Conservation (phyloP, 495 filamentous ascomycete genomes). For the Penicillium salamii region DNA sequence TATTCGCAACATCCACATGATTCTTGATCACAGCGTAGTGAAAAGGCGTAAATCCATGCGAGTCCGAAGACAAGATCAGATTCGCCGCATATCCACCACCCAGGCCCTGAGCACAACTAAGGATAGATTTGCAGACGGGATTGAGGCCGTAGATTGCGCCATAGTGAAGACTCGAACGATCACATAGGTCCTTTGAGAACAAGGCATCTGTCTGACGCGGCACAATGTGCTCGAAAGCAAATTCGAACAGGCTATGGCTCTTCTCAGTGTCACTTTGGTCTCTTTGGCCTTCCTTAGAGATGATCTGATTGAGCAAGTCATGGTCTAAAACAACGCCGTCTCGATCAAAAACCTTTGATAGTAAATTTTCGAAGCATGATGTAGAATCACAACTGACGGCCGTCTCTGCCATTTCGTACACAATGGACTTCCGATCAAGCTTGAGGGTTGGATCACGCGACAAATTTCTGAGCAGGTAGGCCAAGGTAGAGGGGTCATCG, state of each 20-base stretch:
- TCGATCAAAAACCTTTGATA: background rate
- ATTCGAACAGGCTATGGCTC: background rate
- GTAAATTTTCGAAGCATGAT: background rate
- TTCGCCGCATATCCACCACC: background rate
- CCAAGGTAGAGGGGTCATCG: conserved; percentile 1
- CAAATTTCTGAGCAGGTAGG: background rate
- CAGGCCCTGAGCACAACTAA: background rate
- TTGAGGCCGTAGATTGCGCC: conserved; percentile 5
- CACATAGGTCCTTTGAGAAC: conserved; percentile 6
- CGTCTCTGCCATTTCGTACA: conserved; percentile 1
- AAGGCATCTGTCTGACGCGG: background rate
- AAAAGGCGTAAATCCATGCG: conserved; percentile 5
- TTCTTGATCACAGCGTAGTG: conserved; percentile 12
- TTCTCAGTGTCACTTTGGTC: background rate
- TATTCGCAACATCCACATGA: background rate
- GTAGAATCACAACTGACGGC: background rate
- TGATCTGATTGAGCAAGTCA: background rate
- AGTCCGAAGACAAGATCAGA: conserved; percentile 3
- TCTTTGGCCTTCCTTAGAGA: background rate
- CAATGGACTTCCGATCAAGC: background rate
- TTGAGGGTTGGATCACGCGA: background rate
- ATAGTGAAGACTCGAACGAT: conserved; percentile 16
- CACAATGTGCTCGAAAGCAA: background rate
- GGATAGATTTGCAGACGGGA: conserved; percentile 2
- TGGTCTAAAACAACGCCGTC: background rate